Conservation (phyloP, 441 rosid species). For the Populus hybrid region DNA sequence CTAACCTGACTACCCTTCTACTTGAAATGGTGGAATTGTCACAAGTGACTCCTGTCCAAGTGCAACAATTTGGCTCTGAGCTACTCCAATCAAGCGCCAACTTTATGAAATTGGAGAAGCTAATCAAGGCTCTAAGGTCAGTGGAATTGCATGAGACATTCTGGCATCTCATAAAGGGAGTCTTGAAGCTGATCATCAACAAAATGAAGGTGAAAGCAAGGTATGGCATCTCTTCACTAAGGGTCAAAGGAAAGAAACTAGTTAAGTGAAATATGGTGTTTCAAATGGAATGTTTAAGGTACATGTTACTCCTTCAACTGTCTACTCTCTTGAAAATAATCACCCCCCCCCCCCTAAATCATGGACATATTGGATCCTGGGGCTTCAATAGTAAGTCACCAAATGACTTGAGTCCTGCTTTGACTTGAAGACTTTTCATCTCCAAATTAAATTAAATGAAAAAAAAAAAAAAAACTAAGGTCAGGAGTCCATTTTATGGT, state of each 20-base stretch:
- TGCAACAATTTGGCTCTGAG: neutral
- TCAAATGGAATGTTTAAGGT: too few species aligned
- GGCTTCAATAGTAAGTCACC: neutral
- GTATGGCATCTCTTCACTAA: neutral
- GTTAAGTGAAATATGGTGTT: too few species aligned
- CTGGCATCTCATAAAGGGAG: neutral
- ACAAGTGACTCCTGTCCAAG: constrained; percentile 15
- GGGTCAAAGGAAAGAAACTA: too few species aligned
- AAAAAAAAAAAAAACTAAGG: too few species aligned
- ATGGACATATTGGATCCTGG: neutral
- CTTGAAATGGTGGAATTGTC: neutral
- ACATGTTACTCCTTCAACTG: too few species aligned
- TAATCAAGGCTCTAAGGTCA: neutral
- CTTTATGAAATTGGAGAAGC: neutral
- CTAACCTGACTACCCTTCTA: constrained; percentile 1
- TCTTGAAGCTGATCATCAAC: neutral
- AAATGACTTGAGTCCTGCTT: neutral
- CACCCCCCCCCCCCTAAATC: too few species aligned
- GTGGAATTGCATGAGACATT: constrained; percentile 3
- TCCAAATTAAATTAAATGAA: neutral
- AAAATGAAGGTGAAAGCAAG: neutral
- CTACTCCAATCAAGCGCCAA: neutral
- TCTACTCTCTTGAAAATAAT: too few species aligned
- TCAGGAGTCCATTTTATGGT: neutral
- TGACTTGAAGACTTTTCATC: neutral